Evolutionary conservation across 2,329 filamentous ascomycete genomes (phyloP), one percentile per base, ranked within the genome.

Genomic region (Epichloe scottii): DNA sequence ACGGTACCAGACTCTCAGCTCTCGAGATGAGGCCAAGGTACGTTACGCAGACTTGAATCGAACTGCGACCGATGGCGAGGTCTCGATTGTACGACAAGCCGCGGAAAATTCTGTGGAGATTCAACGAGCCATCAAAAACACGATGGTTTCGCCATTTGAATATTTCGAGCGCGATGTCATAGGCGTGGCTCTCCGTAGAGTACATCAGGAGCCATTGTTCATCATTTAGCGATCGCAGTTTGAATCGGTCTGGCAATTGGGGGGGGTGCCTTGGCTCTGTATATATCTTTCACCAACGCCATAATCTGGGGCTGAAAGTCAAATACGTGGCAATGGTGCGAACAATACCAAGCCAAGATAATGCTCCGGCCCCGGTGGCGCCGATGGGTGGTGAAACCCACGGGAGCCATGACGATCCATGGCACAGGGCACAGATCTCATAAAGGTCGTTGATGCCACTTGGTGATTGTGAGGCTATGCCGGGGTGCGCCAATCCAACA

Each of bases 11-110:
- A 73, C 78, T 4, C 73, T 93, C 12, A 81, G 81, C 2, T 79
- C 84, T 1, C 64, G 78, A 3, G 83, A 90, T 49, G 82, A 79
- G 4, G 75, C 85, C 2, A 82, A 77, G 52, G 73, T 84, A 4
- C 72, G 85, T 34, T 93, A 91, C 66, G 73, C 75, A 17, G 87
- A 93, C 40, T 87, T 93, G 61, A 91, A 93, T 63, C 79, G 86
- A 37, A n/a, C 71, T 79, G 59, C 61, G 14, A 59, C 55, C 2
- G 68, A 75, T 37, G 71, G 79, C 2, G 87, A 94, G 63, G 67
- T 91, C 7, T 78, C 76, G 0, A 71, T 70, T 4, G 84, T 91
- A 2, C 75, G 78, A 51, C 73, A 74, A 57, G 85, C 85, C 2
- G 88, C 87, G 0, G 74, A 81, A 58, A 71, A 78, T 38, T 85